Evolutionary conservation across 331 rosid genomes (phyloP).

Genomic region (Malus hybrid): DNA sequence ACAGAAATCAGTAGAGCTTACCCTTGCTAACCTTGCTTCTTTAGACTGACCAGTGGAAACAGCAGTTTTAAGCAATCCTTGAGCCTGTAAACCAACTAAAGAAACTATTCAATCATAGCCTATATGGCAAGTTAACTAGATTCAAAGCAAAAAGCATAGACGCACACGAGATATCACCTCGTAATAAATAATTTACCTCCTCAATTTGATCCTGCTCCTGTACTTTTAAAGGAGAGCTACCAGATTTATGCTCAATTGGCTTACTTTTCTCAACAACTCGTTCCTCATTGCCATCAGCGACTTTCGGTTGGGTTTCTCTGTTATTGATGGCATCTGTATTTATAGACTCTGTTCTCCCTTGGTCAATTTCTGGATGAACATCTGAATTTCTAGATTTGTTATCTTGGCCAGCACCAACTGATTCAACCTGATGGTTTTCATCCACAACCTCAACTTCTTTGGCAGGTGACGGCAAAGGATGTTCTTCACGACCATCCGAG

Average conservation of each 20-base stretch:
- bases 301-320: slow-evolving; percentile 29
- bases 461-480: slow-evolving; percentile 15
- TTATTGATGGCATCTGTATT: slow-evolving; percentile 25
- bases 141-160: background rate
- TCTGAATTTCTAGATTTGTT: slow-evolving; percentile 31
- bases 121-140: background rate
- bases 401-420: slow-evolving; percentile 31
- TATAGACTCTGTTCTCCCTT: slow-evolving; percentile 39
- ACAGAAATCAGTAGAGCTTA: slow-evolving; percentile 27
- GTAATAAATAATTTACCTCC: slow-evolving; percentile 53
- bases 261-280: slow-evolving; percentile 28
- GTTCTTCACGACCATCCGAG: slow-evolving; percentile 38
- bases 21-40: slow-evolving; percentile 99
- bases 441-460: slow-evolving; percentile 31
- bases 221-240: slow-evolving; percentile 39
- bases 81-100: slow-evolving; percentile 82
- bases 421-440: slow-evolving; percentile 22
- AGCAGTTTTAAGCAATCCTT: slow-evolving; percentile 79
- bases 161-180: slow-evolving; percentile 1
- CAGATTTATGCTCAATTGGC: slow-evolving; percentile 47
- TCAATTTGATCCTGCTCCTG: slow-evolving; percentile 92
- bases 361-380: slow-evolving; percentile 28
- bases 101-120: slow-evolving; percentile 40
- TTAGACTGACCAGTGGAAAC: slow-evolving; percentile 91
- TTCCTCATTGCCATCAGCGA: slow-evolving; percentile 33